phyloP scores from a whole-genome alignment of 2,329 filamentous ascomycete species.

The Eutypella sp. region DNA sequence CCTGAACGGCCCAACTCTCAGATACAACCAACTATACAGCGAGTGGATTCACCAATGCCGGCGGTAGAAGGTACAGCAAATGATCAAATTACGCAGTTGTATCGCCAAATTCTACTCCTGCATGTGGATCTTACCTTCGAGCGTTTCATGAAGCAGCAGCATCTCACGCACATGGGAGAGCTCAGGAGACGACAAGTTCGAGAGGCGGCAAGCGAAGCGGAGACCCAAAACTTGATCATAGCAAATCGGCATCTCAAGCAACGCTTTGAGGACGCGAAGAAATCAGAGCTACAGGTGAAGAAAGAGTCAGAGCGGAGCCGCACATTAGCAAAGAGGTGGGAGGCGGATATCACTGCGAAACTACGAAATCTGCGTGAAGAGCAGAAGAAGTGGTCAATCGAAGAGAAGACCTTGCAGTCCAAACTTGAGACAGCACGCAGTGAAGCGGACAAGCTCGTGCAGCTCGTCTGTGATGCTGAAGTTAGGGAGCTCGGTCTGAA shows the following conservation, averaged over 20 bases:
- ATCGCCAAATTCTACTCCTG: constrained; percentile 69
- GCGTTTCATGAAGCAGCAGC: constrained; percentile 77
- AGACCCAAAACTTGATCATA: constrained; percentile 76
- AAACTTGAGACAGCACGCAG: constrained; percentile 53
- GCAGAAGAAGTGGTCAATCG: constrained; percentile 57
- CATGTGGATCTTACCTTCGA: constrained; percentile 81
- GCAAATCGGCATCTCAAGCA: constrained; percentile 69
- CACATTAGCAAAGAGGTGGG: constrained; percentile 72
- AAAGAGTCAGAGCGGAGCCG: constrained; percentile 69
- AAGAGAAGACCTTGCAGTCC: constrained; percentile 51
- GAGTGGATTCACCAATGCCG: constrained; percentile 23
- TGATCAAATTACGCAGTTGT: constrained; percentile 46
- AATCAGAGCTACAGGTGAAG: constrained; percentile 62
- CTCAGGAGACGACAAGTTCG: constrained; percentile 69
- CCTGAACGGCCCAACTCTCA: constrained; percentile 33
- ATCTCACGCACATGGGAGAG: constrained; percentile 75
- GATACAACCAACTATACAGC: constrained; percentile 21
- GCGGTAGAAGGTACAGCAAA: constrained; percentile 10
- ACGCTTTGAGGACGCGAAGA: constrained; percentile 68
- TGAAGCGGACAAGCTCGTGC: constrained; percentile 61
- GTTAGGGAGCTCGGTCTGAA: constrained; percentile 59
- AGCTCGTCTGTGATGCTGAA: constrained; percentile 64
- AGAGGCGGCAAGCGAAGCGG: constrained; percentile 73
- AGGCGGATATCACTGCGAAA: constrained; percentile 64
- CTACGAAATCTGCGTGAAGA: constrained; percentile 64